phyloP scores from a whole-genome alignment of 1,284 basidiomycete species.

The Trametes hirsuta region DNA sequence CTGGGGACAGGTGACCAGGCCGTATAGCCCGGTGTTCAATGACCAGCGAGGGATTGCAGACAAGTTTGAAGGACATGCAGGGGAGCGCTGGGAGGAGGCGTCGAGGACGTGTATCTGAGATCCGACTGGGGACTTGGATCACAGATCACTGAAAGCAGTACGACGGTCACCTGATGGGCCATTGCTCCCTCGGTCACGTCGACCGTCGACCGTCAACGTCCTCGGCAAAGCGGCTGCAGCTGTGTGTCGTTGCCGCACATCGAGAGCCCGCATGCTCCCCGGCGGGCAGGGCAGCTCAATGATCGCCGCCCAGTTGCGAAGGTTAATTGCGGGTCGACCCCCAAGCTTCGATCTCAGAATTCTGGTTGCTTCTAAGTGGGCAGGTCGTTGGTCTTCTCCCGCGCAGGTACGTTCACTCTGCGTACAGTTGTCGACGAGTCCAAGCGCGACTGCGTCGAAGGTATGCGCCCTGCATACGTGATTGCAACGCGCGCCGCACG shows the following conservation, averaged over 20 bases:
- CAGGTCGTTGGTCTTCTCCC: not conserved
- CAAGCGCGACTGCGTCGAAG: not conserved
- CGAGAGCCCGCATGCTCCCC: constrained; percentile 5
- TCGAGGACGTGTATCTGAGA: constrained; percentile 17
- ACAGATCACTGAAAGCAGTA: constrained; percentile 18
- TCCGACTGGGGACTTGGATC: constrained; percentile 11
- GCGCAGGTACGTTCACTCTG: not conserved
- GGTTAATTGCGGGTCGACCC: constrained; percentile 3
- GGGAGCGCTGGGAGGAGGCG: not conserved
- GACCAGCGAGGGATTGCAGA: not conserved
- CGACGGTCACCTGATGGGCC: constrained; percentile 24
- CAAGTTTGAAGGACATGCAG: not conserved
- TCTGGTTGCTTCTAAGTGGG: constrained; percentile 1
- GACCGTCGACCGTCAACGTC: not conserved
- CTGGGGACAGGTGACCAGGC: not conserved
- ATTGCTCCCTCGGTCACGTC: constrained; percentile 9
- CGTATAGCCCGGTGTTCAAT: constrained; percentile 1
- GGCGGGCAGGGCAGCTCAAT: not conserved
- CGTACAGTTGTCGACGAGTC: not conserved
- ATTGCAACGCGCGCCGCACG: no score
- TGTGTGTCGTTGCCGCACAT: constrained; percentile 8
- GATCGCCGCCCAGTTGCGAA: constrained; percentile 8
- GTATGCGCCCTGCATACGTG: no score
- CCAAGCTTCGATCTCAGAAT: constrained; percentile 3
- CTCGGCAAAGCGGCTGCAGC: not conserved